phyloP scores from a whole-genome alignment of 192 early-diverging fungal species.

The Coemansia furcata region DNA sequence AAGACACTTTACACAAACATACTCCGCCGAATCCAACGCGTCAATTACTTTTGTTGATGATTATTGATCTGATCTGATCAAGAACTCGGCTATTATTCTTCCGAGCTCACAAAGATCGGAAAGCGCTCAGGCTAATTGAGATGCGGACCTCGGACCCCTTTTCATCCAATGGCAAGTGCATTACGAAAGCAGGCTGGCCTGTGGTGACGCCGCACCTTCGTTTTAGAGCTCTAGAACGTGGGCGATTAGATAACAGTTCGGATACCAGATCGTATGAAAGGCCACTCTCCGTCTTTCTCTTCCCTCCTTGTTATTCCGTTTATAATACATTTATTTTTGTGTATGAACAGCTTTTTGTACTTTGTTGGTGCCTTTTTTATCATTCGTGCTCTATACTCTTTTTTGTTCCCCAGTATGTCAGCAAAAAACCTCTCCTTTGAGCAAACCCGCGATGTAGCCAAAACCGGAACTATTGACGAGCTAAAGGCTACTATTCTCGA shows the following conservation, averaged over 20 bases:
- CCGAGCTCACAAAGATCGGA: neutral
- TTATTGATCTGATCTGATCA: neutral
- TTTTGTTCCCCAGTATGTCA: constrained; percentile 24
- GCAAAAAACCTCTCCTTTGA: constrained; percentile 14
- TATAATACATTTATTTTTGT: neutral
- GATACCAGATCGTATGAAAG: neutral
- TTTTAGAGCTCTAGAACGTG: neutral
- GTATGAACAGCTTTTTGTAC: constrained; percentile 17
- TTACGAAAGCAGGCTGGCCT: neutral
- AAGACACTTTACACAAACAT: neutral
- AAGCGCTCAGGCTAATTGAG: neutral
- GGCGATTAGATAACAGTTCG: neutral
- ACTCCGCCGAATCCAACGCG: neutral
- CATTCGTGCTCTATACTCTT: constrained; percentile 4
- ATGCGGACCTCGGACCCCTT: neutral
- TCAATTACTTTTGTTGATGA: neutral
- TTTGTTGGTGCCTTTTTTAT: constrained; percentile 7
- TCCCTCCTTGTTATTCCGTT: neutral
- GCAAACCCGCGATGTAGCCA: constrained; percentile 16
- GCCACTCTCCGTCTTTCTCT: neutral
- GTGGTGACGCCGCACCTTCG: neutral
- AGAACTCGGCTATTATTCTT: too few species aligned
- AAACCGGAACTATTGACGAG: constrained; percentile 4
- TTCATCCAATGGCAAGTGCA: neutral
- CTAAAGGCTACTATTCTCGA: constrained; percentile 22